Base-by-base conservation (phyloP, 1,284 basidiomycete genomes). In the Ustilago sp. region DNA sequence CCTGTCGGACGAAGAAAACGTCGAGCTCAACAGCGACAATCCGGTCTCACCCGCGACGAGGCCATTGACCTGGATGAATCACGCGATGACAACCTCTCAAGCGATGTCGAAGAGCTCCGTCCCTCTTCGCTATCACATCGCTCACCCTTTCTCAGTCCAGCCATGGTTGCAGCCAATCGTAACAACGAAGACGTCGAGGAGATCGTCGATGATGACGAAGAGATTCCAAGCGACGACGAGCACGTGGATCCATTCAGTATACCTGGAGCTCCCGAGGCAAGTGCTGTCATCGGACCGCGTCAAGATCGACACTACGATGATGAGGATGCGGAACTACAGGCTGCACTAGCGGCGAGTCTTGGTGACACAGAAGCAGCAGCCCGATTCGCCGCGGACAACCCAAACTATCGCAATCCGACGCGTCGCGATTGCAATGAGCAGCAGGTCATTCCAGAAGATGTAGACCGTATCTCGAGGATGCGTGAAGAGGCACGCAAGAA, bases 321-420 rank as follows among this genome's bases (percentile, higher is more conserved):
- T 47, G 81, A 83, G 55, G 81, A 83, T 59, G 76, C 79, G 12
- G 74, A 81, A 41, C 58, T 83, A n/a, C 81, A 83, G 55, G 75
- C 79, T n/a, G 81, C 81, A 5, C 67, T 83, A 0, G 80, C 79
- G 15, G 80, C 80, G 19, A 77, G 74, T 45, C 63, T 83, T 62
- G 73, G 77, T 9, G 80, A 82, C 50, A 69, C 64, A 0, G 65
- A 63, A 13, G 75, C 68, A 4, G 77, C 67, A 9, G 65, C 58
- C 1, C 19, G 68, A 4, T 70, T 71, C 15, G 60, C 63, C 8
- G 56, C 67, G 1, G 61, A 59, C 38, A 63, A 62, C 52, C 67
- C 65, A 15, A 59, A 35, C 41, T 39, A 64, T 32, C 55, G 61
- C 4, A 9, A 8, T 4, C 36, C 54, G 35, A 3, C 12, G 31